These are phyloP conservation scores for Fusarium succisae DNA, from an alignment of 2,329 filamentous ascomycete species.

Conservation along the genomic window DNA sequence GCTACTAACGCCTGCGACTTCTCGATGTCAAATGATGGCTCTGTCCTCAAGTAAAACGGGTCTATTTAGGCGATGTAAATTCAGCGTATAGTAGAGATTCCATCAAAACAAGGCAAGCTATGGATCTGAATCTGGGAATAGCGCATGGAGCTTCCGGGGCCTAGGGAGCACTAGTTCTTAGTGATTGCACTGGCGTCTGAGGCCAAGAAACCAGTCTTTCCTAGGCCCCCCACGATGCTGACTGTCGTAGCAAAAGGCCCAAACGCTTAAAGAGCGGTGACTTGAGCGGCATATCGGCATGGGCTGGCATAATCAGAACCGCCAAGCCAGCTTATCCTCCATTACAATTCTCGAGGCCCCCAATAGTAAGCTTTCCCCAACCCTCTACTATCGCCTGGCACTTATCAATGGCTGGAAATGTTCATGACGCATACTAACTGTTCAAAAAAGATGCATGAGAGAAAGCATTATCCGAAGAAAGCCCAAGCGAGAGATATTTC, in stretches of 20 bases:
- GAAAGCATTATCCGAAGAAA: accelerated
- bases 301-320: accelerated
- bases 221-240: neutral
- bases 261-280: neutral
- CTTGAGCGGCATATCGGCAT: neutral
- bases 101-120: accelerated
- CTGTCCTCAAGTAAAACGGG: accelerated
- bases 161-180: neutral
- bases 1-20: accelerated
- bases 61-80: no score
- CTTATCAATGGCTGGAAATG: accelerated
- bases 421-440: neutral
- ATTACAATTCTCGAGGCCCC: no score
- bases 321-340: no score
- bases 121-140: no score
- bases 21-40: accelerated
- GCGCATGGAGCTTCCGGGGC: accelerated
- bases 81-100: no score
- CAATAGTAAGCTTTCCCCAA: neutral
- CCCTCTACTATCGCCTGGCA: accelerated
- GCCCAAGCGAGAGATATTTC: accelerated
- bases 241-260: accelerated
- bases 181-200: neutral
- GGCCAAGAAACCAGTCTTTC: neutral
- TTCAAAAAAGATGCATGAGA: accelerated